These are phyloP conservation scores for Wickerhamomyces tratensis DNA, from an alignment of 805 yeast species.

Conservation along the genomic window DNA sequence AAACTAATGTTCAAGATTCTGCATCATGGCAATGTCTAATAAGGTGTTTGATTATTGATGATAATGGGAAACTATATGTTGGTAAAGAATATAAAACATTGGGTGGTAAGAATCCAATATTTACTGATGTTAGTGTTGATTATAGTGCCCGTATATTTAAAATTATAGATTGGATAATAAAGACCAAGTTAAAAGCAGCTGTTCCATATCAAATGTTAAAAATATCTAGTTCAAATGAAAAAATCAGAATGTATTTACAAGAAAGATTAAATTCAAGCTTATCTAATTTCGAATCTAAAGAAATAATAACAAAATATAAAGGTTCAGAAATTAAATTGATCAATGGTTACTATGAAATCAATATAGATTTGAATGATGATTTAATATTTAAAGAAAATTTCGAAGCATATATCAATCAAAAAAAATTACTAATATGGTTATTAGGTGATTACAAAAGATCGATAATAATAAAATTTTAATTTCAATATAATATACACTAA, in stretches of 20 bases:
- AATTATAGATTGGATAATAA: constrained; percentile 13
- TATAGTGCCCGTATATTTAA: background rate
- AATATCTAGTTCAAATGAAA: background rate
- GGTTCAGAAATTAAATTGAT: constrained; percentile 1
- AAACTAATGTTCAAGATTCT: constrained; percentile 18
- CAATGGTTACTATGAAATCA: background rate
- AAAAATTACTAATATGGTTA: background rate
- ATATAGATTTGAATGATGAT: background rate
- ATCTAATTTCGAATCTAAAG: too few species aligned
- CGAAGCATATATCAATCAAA: background rate
- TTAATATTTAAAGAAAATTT: background rate
- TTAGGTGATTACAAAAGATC: background rate
- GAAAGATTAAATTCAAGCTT: too few species aligned
- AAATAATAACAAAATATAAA: constrained; percentile 2
- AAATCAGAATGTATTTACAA: too few species aligned
- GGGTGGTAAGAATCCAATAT: too few species aligned
- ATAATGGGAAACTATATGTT: too few species aligned
- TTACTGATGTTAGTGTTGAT: too few species aligned
- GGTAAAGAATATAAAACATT: too few species aligned
- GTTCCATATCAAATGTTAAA: constrained; percentile 14
- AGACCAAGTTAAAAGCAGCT: constrained; percentile 6
- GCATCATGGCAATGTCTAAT: constrained; percentile 22
- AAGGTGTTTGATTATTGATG: background rate
- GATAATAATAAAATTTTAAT: too few species aligned
- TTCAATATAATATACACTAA: too few species aligned